Conservation (phyloP, 108 stramenopile species). For the Cyclotella baltica region DNA sequence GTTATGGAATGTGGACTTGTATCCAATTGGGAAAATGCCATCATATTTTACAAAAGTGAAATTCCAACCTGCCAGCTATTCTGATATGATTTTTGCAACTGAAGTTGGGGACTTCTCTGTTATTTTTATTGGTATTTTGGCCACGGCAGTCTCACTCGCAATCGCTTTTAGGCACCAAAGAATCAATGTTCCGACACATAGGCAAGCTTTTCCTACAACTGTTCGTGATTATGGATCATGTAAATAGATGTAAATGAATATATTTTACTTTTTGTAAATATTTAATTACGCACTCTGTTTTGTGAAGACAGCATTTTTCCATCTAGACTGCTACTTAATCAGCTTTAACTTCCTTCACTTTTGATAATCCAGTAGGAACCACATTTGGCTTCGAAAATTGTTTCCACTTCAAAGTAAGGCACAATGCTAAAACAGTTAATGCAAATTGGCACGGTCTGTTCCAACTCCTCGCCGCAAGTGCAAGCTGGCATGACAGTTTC, state of each 20-base stretch:
- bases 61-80: neutral
- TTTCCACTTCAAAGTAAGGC: neutral
- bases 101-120: neutral
- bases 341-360: neutral
- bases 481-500: slow-evolving; percentile 1
- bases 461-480: slow-evolving; percentile 2
- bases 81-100: neutral
- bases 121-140: neutral
- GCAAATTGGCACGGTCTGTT: neutral
- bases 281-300: neutral
- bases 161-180: neutral
- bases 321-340: neutral
- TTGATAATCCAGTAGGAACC: neutral
- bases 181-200: neutral
- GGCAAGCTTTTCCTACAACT: too few relatives aligned
- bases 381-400: neutral
- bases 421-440: neutral
- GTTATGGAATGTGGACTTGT: slow-evolving; percentile 1
- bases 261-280: neutral
- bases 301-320: neutral
- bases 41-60: neutral
- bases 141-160: neutral
- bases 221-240: neutral
- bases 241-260: neutral
- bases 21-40: slow-evolving; percentile 1